Percentiles rank a stretch among this genome's conserved stretches.
Evolutionary conservation across 2,329 filamentous ascomycete genomes (phyloP).

Genomic region (Aspergillus pseudonomiae): DNA sequence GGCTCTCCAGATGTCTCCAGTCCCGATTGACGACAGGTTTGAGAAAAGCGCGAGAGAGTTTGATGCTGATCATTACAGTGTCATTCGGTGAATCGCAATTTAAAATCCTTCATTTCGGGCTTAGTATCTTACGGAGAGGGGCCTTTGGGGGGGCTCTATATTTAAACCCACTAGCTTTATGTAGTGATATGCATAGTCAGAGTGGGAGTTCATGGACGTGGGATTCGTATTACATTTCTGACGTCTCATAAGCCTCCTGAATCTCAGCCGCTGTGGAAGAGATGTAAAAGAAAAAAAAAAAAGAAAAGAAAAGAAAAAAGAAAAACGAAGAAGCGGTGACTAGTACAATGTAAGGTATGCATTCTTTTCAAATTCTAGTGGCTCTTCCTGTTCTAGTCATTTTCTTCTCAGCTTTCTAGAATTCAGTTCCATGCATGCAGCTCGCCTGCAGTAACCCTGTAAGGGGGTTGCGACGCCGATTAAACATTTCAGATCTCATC

Average conservation of each 20-base stretch:
- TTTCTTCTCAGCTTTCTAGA: slow-evolving; percentile 8
- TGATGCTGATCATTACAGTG: background rate
- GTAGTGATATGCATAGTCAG: background rate
- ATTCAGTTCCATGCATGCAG: slow-evolving; percentile 1
- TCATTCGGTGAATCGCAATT: background rate
- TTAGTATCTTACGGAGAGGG: background rate
- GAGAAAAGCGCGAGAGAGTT: background rate
- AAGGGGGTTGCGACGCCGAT: slow-evolving; percentile 1
- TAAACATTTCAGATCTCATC: background rate
- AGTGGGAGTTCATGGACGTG: background rate
- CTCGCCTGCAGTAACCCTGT: background rate
- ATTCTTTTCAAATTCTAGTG: background rate
- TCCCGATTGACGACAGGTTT: background rate
- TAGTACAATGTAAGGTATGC: background rate
- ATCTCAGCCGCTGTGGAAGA: background rate
- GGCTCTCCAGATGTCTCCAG: background rate
- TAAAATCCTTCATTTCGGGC: background rate
- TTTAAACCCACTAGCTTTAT: background rate
- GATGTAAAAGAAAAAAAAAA: background rate
- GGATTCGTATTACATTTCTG: background rate
- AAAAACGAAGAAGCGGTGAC: background rate
- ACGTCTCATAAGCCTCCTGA: slow-evolving; percentile 1
- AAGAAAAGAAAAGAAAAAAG: too few species aligned
- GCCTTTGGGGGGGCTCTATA: background rate
- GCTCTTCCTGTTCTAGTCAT: background rate